Evolutionary conservation across 352 stramenopile genomes (phyloP), one percentile per base, ranked within the genome.

Genomic region (Thalassiosira mediterranea): DNA sequence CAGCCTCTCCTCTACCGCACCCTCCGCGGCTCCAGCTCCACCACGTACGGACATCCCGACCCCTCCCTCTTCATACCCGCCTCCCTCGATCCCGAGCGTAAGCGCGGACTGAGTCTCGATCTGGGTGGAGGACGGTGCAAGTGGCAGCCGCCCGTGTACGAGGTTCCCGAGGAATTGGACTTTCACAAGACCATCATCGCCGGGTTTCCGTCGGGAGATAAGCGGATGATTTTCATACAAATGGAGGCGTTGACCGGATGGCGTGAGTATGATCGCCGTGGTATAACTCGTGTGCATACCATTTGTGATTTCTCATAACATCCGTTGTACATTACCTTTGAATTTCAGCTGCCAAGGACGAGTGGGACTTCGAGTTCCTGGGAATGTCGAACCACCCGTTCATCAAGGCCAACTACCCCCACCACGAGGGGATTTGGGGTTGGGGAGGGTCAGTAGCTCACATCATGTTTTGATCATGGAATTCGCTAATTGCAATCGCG

Each of bases 381-480:
- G 75, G 70, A 13, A 66, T 77, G 51, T 63, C 61, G 10, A 79
- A 79, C 25, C 76, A 84, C 49, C 76, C 76, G 10, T 84, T 80
- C 48, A 81, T 84, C 31, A 84, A 84, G 38, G 59, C 58, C 15
- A 84, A 84, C 37, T 84, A 84, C 32, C 71, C 76, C 17, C 76
- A 84, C 19, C 53, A 73, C 34, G 57, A 65, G 11, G 57, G 57
- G 3, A 38, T 54, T 11, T 76, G 69, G 69, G 60, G 60, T 13
- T 78, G 69, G 69, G 34, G 47, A 15, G 26, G n/a, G n/a, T n/a
- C n/a, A n/a, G n/a, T n/a, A n/a, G n/a, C n/a, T n/a, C n/a, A n/a
- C n/a, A n/a, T n/a, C n/a, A n/a, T n/a, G n/a, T n/a, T n/a, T n/a
- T n/a, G n/a, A n/a, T n/a, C n/a, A n/a, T n/a, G n/a, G n/a, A n/a